A percentile compares a stretch with the other conserved stretches of the same genome.
Conservation (phyloP, 1,139 yeast species). For the Nakaseomyces uthaithaninus region DNA sequence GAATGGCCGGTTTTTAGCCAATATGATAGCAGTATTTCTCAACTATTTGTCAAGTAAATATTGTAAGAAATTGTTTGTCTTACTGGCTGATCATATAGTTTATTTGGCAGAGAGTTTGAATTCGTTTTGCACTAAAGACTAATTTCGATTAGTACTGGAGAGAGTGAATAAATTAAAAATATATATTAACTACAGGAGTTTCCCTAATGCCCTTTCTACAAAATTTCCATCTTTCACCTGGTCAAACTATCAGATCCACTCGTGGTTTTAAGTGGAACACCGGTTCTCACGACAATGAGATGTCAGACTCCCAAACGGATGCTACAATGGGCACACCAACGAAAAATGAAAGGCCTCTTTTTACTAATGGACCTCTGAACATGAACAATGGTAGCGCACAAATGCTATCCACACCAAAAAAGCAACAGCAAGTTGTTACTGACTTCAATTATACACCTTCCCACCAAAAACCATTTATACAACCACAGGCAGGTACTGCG, state of each 20-base stretch:
- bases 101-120: too few relatives aligned
- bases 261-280: constrained; percentile 34
- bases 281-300: constrained; percentile 9
- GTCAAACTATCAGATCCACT: constrained; percentile 33
- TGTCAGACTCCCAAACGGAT: constrained; percentile 10
- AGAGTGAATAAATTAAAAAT: too few relatives aligned
- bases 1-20: too few relatives aligned
- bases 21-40: too few relatives aligned
- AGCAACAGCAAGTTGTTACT: constrained; percentile 19
- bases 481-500: constrained; percentile 28
- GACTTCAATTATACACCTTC: constrained; percentile 34
- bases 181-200: too few relatives aligned
- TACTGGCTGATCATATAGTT: too few relatives aligned
- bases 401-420: constrained; percentile 9
- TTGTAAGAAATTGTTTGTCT: too few relatives aligned
- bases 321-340: constrained; percentile 6
- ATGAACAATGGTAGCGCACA: constrained; percentile 4
- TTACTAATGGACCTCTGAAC: constrained; percentile 7
- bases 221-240: constrained; percentile 29
- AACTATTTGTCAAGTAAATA: too few relatives aligned
- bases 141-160: too few relatives aligned
- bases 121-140: too few relatives aligned
- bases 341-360: constrained; percentile 8
- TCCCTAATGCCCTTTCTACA: constrained; percentile 7
- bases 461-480: constrained; percentile 31